These are phyloP conservation scores for Nigrospora sphaerica DNA, from an alignment of 2,329 filamentous ascomycete genomes.

Conservation along the genomic window DNA sequence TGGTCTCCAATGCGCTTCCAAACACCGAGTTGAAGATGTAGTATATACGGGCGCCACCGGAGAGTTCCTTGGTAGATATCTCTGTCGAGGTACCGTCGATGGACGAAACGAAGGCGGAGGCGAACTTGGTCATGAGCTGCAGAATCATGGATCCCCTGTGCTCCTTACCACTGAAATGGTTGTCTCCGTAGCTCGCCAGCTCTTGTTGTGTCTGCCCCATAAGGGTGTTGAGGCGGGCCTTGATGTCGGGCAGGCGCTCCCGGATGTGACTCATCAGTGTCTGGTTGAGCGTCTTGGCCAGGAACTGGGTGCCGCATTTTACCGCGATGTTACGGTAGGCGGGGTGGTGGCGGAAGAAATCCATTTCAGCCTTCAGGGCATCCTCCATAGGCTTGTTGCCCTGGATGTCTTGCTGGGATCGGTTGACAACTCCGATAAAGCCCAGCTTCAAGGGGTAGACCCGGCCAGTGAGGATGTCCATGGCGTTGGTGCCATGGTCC, in stretches of 20 bases:
- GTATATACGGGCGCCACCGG: conserved; percentile 90
- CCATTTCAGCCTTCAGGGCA: conserved; percentile 79
- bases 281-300: conserved; percentile 90
- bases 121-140: conserved; percentile 97
- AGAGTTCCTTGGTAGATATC: conserved; percentile 97
- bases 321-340: conserved; percentile 95
- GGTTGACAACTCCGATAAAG: conserved; percentile 96
- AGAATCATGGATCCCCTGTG: conserved; percentile 91
- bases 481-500: conserved; percentile 96
- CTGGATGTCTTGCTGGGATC: conserved; percentile 96
- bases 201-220: conserved; percentile 99
- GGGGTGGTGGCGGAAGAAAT: conserved; percentile 96
- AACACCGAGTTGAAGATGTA: conserved; percentile 99
- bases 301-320: conserved; percentile 86
- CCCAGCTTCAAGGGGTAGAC: conserved; percentile 96
- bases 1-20: conserved; percentile 89
- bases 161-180: conserved; percentile 95
- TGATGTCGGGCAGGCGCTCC: conserved; percentile 93
- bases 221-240: conserved; percentile 90
- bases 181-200: conserved; percentile 93
- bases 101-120: conserved; percentile 94
- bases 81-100: conserved; percentile 98
- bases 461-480: conserved; percentile 94
- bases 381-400: conserved; percentile 92
- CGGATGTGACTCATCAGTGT: conserved; percentile 96